phyloP scores from a whole-genome alignment of 1,284 basidiomycete species.

The Sanghuangporus sanghuang region DNA sequence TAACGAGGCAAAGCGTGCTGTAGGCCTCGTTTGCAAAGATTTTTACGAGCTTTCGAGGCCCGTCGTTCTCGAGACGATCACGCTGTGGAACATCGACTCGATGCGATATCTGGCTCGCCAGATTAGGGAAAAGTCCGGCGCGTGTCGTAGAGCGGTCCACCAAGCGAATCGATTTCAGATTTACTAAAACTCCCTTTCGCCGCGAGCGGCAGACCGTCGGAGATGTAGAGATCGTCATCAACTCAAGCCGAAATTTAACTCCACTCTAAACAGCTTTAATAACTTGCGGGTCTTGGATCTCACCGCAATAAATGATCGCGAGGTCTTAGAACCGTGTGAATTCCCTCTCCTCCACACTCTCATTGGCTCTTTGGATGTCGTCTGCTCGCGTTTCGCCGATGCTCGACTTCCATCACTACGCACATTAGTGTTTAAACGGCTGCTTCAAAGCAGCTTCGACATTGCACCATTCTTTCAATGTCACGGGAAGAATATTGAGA shows the following conservation, averaged over 20 bases:
- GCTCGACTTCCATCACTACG: not conserved
- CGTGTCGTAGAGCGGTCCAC: not conserved
- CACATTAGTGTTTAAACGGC: not conserved
- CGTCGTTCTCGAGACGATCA: not conserved
- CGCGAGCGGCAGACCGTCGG: not conserved
- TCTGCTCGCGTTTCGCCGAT: not conserved
- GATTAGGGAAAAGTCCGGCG: not conserved
- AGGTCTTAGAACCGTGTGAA: not conserved
- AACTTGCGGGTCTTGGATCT: constrained; percentile 3
- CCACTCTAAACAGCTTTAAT: not conserved
- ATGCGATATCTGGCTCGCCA: not conserved
- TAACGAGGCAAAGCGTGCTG: not conserved
- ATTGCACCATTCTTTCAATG: not conserved
- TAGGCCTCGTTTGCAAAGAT: constrained; percentile 3
- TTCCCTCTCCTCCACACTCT: constrained; percentile 5
- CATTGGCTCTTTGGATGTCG: not conserved
- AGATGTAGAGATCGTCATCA: not conserved
- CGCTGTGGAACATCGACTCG: not conserved
- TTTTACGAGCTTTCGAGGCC: constrained; percentile 6
- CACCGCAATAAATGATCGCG: not conserved
- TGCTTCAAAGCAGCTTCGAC: not conserved
- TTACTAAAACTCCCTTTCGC: too few species aligned
- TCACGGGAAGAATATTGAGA: not conserved
- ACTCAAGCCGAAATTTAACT: not conserved
- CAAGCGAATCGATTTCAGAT: not conserved